A percentile compares a stretch with the other conserved stretches of the same genome.
These are phyloP conservation scores for Mesostigma viride DNA, from an alignment of 139 green algal species.

Conservation along the genomic window DNA sequence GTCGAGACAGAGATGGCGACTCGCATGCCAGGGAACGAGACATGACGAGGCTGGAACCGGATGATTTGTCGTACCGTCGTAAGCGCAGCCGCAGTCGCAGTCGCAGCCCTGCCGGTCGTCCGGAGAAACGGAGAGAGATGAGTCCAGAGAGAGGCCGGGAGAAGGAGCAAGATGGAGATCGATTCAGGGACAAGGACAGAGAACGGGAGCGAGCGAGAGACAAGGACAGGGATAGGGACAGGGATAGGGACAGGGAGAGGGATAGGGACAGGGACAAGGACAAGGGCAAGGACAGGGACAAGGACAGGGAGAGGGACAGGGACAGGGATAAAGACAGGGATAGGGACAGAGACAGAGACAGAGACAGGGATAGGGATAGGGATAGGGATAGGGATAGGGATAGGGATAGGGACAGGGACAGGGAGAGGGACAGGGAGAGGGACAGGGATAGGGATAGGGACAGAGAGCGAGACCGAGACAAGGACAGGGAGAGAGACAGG, in stretches of 20 bases:
- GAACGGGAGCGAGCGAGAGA: not conserved
- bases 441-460: slow-evolving; percentile 18
- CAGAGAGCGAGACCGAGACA: not conserved
- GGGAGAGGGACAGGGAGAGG: slow-evolving; percentile 3
- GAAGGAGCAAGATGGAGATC: not conserved
- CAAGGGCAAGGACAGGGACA: not conserved
- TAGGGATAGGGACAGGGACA: slow-evolving; percentile 2
- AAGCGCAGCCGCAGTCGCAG: too few relatives aligned
- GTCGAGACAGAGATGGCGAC: too few relatives aligned
- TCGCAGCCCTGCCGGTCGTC: too few relatives aligned
- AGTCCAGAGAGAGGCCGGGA: too few relatives aligned
- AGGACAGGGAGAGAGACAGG: not conserved
- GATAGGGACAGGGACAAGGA: not conserved
- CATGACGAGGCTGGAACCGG: too few relatives aligned
- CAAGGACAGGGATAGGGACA: not conserved
- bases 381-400: slow-evolving; percentile 13
- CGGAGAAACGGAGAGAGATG: too few relatives aligned
- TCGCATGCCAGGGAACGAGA: too few relatives aligned
- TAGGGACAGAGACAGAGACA: slow-evolving; percentile 10
- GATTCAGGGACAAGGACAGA: not conserved
- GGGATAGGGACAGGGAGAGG: slow-evolving; percentile 1
- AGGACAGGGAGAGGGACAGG: not conserved
- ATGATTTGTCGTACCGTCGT: too few relatives aligned
- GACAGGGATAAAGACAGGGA: not conserved
- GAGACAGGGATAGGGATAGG: not conserved